Evolutionary conservation across 345 rosid species (phyloP).

Genomic region (Cardiospermum halicacabum): DNA sequence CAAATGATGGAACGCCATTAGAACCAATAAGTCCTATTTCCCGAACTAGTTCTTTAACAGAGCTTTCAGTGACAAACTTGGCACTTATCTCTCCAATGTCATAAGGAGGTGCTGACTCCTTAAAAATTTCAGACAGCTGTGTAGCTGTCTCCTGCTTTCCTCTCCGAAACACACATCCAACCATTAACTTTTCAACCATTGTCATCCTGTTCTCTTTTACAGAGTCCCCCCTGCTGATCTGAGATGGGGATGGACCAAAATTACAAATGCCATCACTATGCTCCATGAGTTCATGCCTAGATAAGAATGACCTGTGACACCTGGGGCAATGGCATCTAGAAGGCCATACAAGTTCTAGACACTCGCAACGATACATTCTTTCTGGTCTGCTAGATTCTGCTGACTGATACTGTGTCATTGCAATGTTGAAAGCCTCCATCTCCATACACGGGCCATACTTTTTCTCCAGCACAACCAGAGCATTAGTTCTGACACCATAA

Average conservation of each 20-base stretch:
- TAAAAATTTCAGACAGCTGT: constrained; percentile 9
- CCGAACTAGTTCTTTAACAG: constrained; percentile 30
- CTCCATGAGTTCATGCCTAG: constrained; percentile 17
- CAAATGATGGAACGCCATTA: constrained; percentile 28
- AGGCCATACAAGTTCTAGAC: constrained; percentile 33
- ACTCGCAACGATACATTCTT: constrained; percentile 24
- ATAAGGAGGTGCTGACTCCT: constrained; percentile 23
- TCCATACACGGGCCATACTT: constrained; percentile 25
- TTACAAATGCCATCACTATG: constrained; percentile 27
- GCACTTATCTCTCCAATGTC: constrained; percentile 26
- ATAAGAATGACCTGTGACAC: constrained; percentile 30
- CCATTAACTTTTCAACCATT: constrained; percentile 12
- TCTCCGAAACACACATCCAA: constrained; percentile 4
- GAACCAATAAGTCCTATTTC: constrained; percentile 37
- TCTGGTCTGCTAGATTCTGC: constrained; percentile 2
- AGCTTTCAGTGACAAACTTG: constrained; percentile 26
- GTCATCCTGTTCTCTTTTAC: constrained; percentile 4
- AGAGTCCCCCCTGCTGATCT: constrained; percentile 1
- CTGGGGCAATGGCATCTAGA: constrained; percentile 26
- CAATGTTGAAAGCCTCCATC: neutral
- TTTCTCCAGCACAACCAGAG: constrained; percentile 22
- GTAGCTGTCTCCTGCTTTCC: constrained; percentile 12
- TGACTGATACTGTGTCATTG: neutral
- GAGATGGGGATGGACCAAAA: constrained; percentile 13
- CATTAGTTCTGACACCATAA: constrained; percentile 18